These are phyloP conservation scores for Chlorella sorokiniana DNA, from an alignment of 139 green algal species.

Conservation along the genomic window DNA sequence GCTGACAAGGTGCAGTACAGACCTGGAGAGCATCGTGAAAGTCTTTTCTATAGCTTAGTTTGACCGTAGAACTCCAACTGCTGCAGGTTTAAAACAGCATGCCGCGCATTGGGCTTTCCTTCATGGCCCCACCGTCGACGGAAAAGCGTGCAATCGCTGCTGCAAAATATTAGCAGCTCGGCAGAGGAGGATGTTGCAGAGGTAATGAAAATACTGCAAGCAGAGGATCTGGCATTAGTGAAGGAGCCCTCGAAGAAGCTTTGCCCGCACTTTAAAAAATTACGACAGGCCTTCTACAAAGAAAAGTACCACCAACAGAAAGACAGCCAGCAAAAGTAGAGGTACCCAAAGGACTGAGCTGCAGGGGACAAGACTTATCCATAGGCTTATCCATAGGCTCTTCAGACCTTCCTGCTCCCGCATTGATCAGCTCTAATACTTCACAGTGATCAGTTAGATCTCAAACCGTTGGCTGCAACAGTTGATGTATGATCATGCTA, in stretches of 20 bases:
- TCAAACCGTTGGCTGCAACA: no score
- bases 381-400: no score
- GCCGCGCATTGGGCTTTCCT: not conserved
- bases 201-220: not conserved
- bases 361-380: no score
- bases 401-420: no score
- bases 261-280: not conserved
- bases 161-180: not conserved
- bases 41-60: not conserved
- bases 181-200: not conserved
- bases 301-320: slow-evolving; percentile 6
- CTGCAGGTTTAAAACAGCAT: slow-evolving; percentile 11
- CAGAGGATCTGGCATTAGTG: not conserved
- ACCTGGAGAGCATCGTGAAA: not conserved
- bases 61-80: not conserved
- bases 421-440: no score
- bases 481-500: no score
- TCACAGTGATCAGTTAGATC: no score
- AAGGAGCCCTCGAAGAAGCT: slow-evolving; percentile 10
- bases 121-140: not conserved
- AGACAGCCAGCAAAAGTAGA: no score
- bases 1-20: not conserved
- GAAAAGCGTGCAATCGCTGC: not conserved
- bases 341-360: no score
- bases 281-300: slow-evolving; percentile 7